These are phyloP conservation scores for Solanum microdontum DNA, from an alignment of 257 asterid genomes.

Conservation along the genomic window DNA sequence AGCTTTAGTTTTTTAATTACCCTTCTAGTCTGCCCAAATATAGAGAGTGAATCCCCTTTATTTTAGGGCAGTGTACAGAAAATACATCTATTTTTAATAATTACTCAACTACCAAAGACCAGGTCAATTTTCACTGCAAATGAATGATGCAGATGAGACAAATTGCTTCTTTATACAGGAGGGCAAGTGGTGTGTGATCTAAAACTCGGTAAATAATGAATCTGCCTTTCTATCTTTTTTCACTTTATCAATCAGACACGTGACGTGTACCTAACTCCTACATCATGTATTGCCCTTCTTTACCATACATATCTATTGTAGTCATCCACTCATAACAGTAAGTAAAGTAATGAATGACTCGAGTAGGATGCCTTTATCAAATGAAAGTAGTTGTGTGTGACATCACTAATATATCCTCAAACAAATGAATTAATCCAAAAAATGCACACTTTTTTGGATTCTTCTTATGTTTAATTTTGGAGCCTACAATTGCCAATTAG, in stretches of 20 bases:
- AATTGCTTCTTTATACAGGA: background rate
- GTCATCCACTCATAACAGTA: background rate
- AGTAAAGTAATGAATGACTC: background rate
- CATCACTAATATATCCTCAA: background rate
- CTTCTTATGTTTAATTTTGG: background rate
- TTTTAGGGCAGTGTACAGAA: background rate
- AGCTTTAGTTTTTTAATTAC: background rate
- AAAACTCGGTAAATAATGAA: background rate
- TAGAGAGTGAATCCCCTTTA: background rate
- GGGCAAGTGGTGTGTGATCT: background rate
- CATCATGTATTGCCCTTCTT: background rate
- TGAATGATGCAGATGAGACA: background rate
- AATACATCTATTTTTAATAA: background rate
- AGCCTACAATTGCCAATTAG: background rate
- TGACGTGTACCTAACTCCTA: background rate
- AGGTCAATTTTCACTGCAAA: background rate
- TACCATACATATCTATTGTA: background rate
- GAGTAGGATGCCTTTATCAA: background rate
- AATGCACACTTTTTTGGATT: background rate
- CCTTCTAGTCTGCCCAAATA: background rate
- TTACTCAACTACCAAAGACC: background rate
- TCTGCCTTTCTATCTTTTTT: background rate
- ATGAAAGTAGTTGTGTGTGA: background rate
- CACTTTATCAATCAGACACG: background rate
- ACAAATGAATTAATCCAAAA: background rate